Evolutionary conservation across 164 flowering plant genomes (phyloP).

Genomic region (Chimonanthus salicifolius): DNA sequence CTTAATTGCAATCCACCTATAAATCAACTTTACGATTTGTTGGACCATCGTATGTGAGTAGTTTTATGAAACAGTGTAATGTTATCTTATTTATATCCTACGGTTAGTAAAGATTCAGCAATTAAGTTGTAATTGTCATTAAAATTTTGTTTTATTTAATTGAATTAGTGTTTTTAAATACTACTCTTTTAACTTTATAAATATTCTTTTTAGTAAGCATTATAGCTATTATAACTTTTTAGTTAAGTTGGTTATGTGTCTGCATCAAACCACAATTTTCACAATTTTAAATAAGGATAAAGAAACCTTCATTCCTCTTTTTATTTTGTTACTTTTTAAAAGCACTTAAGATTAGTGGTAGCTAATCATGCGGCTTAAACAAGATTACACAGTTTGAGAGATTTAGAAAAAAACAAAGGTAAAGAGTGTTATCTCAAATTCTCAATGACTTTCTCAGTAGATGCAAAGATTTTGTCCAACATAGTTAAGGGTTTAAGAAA

Average conservation of each 20-base stretch:
- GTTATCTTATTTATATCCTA: too few relatives aligned
- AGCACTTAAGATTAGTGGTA: not conserved
- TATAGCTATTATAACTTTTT: not conserved
- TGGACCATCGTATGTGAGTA: too few relatives aligned
- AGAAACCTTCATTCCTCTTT: not conserved
- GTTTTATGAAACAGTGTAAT: too few relatives aligned
- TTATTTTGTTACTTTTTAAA: not conserved
- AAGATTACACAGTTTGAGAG: not conserved
- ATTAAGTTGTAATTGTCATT: too few relatives aligned
- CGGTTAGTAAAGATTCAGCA: too few relatives aligned
- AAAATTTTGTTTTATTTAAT: too few relatives aligned
- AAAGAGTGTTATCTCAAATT: not conserved
- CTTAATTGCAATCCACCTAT: too few relatives aligned
- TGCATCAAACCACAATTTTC: not conserved
- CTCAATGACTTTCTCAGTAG: not conserved
- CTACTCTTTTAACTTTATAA: too few relatives aligned
- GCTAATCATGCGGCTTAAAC: not conserved
- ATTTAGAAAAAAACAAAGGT: too few relatives aligned
- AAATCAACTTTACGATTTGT: too few relatives aligned
- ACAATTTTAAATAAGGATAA: not conserved
- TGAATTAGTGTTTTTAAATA: too few relatives aligned
- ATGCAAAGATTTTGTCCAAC: not conserved
- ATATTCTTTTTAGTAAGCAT: not conserved
- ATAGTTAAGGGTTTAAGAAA: not conserved
- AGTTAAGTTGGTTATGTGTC: not conserved